Percentiles rank a stretch among this genome's conserved stretches.
Evolutionary conservation across 2,329 filamentous ascomycete genomes (phyloP).

Genomic region (Ophiostoma pallidulum): DNA sequence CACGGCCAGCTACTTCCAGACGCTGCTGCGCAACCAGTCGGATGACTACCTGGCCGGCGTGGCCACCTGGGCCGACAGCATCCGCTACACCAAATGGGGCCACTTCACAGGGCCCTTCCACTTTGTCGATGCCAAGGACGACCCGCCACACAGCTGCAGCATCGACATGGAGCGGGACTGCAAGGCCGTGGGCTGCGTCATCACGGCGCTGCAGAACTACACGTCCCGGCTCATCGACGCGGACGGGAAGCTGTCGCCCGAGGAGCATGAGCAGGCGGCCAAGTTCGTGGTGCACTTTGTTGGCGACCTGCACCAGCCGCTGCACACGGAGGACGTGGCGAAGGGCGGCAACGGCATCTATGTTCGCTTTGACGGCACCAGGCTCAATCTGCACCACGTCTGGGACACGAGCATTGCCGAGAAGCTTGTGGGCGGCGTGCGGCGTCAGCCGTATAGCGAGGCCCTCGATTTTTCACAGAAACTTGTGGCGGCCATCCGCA

Average conservation of each 20-base stretch:
- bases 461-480: conserved; percentile 48
- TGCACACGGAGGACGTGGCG: conserved; percentile 55
- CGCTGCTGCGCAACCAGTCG: conserved; percentile 44
- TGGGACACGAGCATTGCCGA: conserved; percentile 66
- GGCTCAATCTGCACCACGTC: conserved; percentile 59
- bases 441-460: conserved; percentile 40
- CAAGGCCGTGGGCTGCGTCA: conserved; percentile 51
- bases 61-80: conserved; percentile 58
- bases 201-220: conserved; percentile 52
- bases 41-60: conserved; percentile 52
- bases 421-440: conserved; percentile 48
- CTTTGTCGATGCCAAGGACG: conserved; percentile 60
- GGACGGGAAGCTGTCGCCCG: conserved; percentile 26
- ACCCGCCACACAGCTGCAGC: conserved; percentile 46
- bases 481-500: conserved; percentile 44
- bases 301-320: conserved; percentile 60
- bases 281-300: conserved; percentile 62
- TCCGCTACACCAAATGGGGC: conserved; percentile 55
- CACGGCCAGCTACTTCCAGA: conserved; percentile 48
- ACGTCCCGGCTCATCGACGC: conserved; percentile 44
- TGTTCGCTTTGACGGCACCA: conserved; percentile 48
- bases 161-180: conserved; percentile 54
- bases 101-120: conserved; percentile 54
- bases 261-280: conserved; percentile 47
- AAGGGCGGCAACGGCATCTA: conserved; percentile 59